Percentiles rank a stretch among this genome's conserved stretches.
These are phyloP conservation scores for Ephemerocybe angulata DNA, from an alignment of 768 basidiomycete species.

Conservation along the genomic window DNA sequence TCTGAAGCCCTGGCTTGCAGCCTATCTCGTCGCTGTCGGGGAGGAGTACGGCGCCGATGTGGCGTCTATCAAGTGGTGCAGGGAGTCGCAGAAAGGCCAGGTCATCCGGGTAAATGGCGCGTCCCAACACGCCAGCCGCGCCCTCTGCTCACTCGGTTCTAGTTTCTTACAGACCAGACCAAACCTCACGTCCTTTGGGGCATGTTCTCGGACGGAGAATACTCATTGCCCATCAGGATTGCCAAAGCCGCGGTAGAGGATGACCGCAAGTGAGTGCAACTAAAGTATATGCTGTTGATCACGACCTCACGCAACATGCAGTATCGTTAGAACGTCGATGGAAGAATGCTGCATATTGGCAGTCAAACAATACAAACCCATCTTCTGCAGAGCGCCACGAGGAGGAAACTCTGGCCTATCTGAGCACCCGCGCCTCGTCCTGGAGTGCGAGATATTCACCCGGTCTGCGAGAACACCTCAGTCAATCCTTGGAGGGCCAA, in stretches of 20 bases:
- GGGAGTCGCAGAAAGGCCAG: slow-evolving; percentile 52
- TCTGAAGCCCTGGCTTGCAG: slow-evolving; percentile 53
- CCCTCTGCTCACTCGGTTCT: slow-evolving; percentile 5
- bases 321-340: not conserved
- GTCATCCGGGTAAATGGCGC: slow-evolving; percentile 52
- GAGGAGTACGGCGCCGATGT: slow-evolving; percentile 50
- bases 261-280: slow-evolving; percentile 36
- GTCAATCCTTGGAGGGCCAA: slow-evolving; percentile 49
- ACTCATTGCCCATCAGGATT: slow-evolving; percentile 52
- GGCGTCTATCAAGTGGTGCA: slow-evolving; percentile 25
- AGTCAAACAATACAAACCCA: slow-evolving; percentile 48
- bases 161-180: slow-evolving; percentile 56
- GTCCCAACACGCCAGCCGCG: not conserved
- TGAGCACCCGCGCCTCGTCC: slow-evolving; percentile 35
- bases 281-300: not conserved
- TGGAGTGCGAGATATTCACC: slow-evolving; percentile 42
- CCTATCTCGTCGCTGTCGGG: slow-evolving; percentile 47
- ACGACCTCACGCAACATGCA: not conserved
- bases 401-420: slow-evolving; percentile 7
- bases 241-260: slow-evolving; percentile 45
- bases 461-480: slow-evolving; percentile 28
- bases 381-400: slow-evolving; percentile 51
- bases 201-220: slow-evolving; percentile 53
- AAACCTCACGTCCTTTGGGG: slow-evolving; percentile 54
- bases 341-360: not conserved